Conservation (phyloP, 2,329 filamentous ascomycete species). For the Huntiella savannae region DNA sequence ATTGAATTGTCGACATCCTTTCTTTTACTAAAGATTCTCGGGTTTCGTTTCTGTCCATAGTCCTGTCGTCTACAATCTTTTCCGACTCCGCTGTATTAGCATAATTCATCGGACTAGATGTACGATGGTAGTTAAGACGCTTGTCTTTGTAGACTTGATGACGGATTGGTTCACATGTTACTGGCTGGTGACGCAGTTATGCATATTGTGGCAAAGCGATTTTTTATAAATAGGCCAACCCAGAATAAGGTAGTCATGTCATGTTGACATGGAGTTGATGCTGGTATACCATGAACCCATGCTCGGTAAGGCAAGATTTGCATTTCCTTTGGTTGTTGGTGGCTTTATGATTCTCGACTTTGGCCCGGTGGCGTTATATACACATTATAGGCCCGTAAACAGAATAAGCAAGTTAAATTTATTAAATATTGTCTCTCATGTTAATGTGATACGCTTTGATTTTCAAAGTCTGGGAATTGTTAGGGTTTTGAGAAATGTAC, state of each 20-base stretch:
- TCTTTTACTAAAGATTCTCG: too few species aligned
- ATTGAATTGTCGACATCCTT: not conserved
- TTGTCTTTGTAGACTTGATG: too few species aligned
- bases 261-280: not conserved
- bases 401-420: constrained; percentile 11
- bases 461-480: too few species aligned
- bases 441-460: not conserved
- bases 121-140: too few species aligned
- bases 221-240: not conserved
- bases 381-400: constrained; percentile 9
- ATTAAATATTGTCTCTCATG: not conserved
- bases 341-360: constrained; percentile 2
- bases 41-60: too few species aligned
- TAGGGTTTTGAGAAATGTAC: too few species aligned
- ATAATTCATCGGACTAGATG: too few species aligned
- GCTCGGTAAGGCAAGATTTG: not conserved
- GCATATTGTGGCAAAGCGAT: constrained; percentile 11
- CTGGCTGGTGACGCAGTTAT: not conserved
- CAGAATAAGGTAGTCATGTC: not conserved
- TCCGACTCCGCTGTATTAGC: too few species aligned
- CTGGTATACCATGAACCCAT: not conserved
- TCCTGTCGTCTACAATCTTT: too few species aligned
- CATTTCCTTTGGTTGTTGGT: not conserved
- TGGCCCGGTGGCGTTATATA: constrained; percentile 9
- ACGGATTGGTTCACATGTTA: not conserved